Evolutionary conservation across 2,329 filamentous ascomycete species (phyloP).

Genomic region (Biscogniauxia sp.): DNA sequence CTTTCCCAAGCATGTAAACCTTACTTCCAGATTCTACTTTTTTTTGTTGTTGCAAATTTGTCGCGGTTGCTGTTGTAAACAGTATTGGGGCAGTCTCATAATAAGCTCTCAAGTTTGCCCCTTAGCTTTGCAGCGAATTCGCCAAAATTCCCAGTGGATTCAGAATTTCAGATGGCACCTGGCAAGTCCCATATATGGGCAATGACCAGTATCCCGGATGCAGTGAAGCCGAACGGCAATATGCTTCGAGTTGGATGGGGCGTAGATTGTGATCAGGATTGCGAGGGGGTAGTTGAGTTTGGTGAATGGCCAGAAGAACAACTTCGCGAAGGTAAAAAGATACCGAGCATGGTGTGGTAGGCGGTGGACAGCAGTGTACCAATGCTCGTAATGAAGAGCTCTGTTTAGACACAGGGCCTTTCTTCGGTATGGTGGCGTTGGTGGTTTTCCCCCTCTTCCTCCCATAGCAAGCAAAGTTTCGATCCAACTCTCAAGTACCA

Average conservation of each 20-base stretch:
- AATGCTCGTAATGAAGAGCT: neutral
- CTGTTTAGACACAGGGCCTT: neutral
- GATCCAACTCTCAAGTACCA: neutral
- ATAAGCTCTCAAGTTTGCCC: too few relatives aligned
- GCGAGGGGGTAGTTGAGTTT: neutral
- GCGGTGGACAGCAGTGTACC: neutral
- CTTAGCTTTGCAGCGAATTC: too few relatives aligned
- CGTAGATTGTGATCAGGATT: neutral
- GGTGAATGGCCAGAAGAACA: neutral
- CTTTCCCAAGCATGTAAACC: neutral
- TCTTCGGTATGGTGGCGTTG: neutral
- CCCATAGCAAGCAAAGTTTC: neutral
- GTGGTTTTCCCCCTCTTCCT: neutral
- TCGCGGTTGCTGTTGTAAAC: too few relatives aligned
- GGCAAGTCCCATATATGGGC: too few relatives aligned
- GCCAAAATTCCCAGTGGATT: too few relatives aligned
- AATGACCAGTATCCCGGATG: too few relatives aligned
- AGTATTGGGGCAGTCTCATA: too few relatives aligned
- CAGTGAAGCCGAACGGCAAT: too few relatives aligned
- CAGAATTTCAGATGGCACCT: too few relatives aligned
- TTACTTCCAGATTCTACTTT: neutral
- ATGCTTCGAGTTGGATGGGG: neutral
- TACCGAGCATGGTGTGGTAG: neutral
- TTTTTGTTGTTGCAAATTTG: neutral
- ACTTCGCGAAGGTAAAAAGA: neutral